These are phyloP conservation scores for Metschnikowia similis DNA, from an alignment of 805 yeast genomes.

Conservation along the genomic window DNA sequence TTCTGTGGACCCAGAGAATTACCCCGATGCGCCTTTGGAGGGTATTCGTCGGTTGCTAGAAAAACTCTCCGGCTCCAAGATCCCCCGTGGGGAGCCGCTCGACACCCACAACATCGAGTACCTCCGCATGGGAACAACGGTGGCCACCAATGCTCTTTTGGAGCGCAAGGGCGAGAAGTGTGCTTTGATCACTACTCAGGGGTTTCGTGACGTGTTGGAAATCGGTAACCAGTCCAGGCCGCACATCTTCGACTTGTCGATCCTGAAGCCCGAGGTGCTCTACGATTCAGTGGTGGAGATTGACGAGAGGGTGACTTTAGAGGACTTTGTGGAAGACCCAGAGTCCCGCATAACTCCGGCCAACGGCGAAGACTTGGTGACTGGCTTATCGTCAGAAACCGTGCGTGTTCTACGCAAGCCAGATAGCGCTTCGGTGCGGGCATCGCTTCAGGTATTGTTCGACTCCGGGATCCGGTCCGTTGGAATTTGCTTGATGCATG, in stretches of 20 bases:
- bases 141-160: constrained; percentile 87
- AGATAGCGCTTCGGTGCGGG: constrained; percentile 21
- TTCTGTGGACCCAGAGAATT: constrained; percentile 18
- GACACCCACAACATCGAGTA: constrained; percentile 16
- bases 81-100: constrained; percentile 18
- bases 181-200: constrained; percentile 82
- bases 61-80: constrained; percentile 8
- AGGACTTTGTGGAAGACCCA: constrained; percentile 18
- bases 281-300: constrained; percentile 77
- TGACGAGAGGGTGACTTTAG: constrained; percentile 87
- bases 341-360: constrained; percentile 4
- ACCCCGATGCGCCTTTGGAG: constrained; percentile 18
- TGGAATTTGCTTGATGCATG: constrained; percentile 38
- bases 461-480: constrained; percentile 15
- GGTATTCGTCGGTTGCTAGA: constrained; percentile 17
- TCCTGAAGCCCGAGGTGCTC: constrained; percentile 64
- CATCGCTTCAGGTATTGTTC: constrained; percentile 24
- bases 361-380: constrained; percentile 30
- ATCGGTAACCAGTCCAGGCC: constrained; percentile 95
- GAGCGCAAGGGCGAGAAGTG: constrained; percentile 91
- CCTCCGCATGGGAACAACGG: constrained; percentile 29
- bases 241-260: constrained; percentile 76
- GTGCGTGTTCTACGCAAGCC: constrained; percentile 31
- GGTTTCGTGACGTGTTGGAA: constrained; percentile 74
- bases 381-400: constrained; percentile 33